Evolutionary conservation across 176 grass and related monocot species (phyloP).

Genomic region (Olyra latifolia): DNA sequence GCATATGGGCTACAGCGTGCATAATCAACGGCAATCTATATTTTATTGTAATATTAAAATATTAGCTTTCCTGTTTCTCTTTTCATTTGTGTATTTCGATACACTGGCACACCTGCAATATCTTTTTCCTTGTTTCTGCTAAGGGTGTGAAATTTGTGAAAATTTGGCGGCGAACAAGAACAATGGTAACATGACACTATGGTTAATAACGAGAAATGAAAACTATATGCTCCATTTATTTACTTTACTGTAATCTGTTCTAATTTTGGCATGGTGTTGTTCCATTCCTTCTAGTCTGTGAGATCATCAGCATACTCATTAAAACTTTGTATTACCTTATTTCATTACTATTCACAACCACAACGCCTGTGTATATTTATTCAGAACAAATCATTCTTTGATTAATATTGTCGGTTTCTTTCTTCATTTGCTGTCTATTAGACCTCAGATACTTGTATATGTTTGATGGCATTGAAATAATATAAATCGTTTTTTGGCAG

Average conservation of each 20-base stretch:
- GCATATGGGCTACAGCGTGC: no score
- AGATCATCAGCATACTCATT: not conserved
- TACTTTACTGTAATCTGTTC: not conserved
- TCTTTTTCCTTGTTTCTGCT: no score
- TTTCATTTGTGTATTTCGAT: no score
- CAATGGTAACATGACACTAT: not conserved
- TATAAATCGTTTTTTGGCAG: slow-evolving; percentile 34
- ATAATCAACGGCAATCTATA: no score
- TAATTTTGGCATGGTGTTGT: slow-evolving; percentile 11
- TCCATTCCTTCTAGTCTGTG: not conserved
- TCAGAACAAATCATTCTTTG: not conserved
- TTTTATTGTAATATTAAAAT: no score
- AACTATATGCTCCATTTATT: not conserved
- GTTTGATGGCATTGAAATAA: slow-evolving; percentile 32
- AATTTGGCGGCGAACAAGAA: no score
- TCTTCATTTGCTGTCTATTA: not conserved
- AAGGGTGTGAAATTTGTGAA: no score
- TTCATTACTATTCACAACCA: not conserved
- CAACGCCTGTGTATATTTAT: not conserved
- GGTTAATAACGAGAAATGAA: not conserved
- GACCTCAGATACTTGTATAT: slow-evolving; percentile 1
- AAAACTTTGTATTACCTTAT: not conserved
- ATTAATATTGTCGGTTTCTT: not conserved
- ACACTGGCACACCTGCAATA: no score
- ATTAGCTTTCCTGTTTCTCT: no score